A percentile compares a stretch with the other conserved stretches of the same genome.
Evolutionary conservation across 345 rosid species (phyloP).

Genomic region (Bruguiera sexangula): DNA sequence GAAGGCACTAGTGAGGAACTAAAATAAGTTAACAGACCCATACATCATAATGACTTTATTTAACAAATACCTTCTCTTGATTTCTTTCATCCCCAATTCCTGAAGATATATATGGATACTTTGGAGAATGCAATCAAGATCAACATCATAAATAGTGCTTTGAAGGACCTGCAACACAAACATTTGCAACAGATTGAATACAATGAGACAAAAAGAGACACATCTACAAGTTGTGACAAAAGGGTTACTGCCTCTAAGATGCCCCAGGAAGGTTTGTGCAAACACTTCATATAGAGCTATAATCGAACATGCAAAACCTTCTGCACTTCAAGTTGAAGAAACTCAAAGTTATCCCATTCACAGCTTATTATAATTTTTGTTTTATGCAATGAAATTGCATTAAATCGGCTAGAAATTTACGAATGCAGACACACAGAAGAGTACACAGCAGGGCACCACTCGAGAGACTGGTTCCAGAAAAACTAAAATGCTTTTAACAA

Average conservation of each 20-base stretch:
- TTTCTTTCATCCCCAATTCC: constrained; percentile 99
- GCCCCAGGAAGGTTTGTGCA: neutral
- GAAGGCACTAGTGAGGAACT: neutral
- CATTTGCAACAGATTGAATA: neutral
- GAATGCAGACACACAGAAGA: too few relatives aligned
- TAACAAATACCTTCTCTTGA: constrained; percentile 75
- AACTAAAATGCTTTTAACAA: too few relatives aligned
- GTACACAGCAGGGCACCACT: too few relatives aligned
- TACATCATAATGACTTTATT: neutral
- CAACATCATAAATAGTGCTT: constrained; percentile 92
- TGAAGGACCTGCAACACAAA: constrained; percentile 73
- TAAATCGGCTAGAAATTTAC: too few relatives aligned
- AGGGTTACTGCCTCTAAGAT: neutral
- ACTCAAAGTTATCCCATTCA: too few relatives aligned
- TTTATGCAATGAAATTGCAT: too few relatives aligned
- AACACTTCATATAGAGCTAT: too few relatives aligned
- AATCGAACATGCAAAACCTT: too few relatives aligned
- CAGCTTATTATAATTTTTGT: too few relatives aligned
- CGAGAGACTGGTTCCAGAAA: too few relatives aligned
- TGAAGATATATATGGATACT: constrained; percentile 95
- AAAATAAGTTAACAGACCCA: neutral
- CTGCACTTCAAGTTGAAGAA: too few relatives aligned
- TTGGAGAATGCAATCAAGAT: constrained; percentile 95
- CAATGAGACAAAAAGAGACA: neutral
- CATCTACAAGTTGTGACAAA: neutral